These are phyloP conservation scores for Melanomma pulvis-pyrius DNA, from an alignment of 495 filamentous ascomycete genomes.

Conservation along the genomic window DNA sequence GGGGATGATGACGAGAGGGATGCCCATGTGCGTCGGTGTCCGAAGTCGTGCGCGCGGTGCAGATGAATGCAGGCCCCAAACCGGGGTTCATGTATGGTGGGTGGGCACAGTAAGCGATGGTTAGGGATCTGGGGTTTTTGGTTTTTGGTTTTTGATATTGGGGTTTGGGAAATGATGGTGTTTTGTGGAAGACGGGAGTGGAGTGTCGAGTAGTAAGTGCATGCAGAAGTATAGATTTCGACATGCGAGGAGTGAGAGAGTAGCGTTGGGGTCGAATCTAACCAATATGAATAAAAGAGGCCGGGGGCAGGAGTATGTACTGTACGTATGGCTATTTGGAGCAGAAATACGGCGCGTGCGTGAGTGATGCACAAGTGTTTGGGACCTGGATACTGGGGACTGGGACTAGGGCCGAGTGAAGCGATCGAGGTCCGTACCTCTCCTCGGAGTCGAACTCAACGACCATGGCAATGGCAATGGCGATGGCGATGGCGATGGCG, in stretches of 20 bases:
- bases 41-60: background rate
- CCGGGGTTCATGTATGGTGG: background rate
- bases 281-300: background rate
- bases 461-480: too few relatives aligned
- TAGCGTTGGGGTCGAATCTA: background rate
- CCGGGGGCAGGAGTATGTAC: background rate
- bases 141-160: background rate
- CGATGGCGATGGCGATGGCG: too few relatives aligned
- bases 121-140: background rate
- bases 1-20: background rate
- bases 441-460: too few relatives aligned
- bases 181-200: background rate
- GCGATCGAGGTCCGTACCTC: background rate
- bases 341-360: background rate
- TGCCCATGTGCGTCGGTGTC: slow-evolving; percentile 14
- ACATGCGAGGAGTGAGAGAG: background rate
- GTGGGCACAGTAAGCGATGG: background rate
- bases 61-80: background rate
- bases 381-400: background rate
- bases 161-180: background rate
- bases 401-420: background rate
- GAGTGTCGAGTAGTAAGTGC: too few relatives aligned
- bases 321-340: background rate
- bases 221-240: background rate
- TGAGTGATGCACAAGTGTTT: background rate